Evolutionary conservation across 441 rosid species (phyloP).

Genomic region (Populus hybrid): DNA sequence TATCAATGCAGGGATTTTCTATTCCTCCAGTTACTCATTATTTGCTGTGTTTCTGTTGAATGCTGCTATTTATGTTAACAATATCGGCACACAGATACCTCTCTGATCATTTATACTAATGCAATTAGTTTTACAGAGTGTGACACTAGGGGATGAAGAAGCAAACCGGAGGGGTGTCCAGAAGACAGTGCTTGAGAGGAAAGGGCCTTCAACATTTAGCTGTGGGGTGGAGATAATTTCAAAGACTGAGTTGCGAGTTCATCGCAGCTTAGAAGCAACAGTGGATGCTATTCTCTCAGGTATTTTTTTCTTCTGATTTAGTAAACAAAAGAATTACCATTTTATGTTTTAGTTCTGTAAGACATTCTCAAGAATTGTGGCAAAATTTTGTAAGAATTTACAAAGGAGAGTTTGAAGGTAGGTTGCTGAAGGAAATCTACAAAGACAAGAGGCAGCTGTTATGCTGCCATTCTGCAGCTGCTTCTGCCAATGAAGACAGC

Average conservation of each 20-base stretch:
- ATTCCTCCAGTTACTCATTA: background rate
- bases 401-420: too few species aligned
- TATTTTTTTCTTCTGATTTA: conserved; percentile 18
- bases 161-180: conserved; percentile 84
- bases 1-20: background rate
- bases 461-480: too few species aligned
- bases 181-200: conserved; percentile 84
- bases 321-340: conserved; percentile 2
- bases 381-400: background rate
- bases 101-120: background rate
- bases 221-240: conserved; percentile 81
- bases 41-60: background rate
- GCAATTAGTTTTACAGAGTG: conserved; percentile 45
- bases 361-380: background rate
- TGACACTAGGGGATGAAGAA: conserved; percentile 88
- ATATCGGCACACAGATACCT: background rate
- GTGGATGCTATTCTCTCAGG: conserved; percentile 86
- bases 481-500: too few species aligned
- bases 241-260: conserved; percentile 80
- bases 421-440: too few species aligned
- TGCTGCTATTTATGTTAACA: background rate
- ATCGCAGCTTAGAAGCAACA: conserved; percentile 85
- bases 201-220: conserved; percentile 81
- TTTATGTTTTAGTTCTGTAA: background rate
- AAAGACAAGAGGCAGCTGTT: too few species aligned